Base-by-base conservation (phyloP, 768 basidiomycete genomes). In the Tephrocybe sp. region DNA sequence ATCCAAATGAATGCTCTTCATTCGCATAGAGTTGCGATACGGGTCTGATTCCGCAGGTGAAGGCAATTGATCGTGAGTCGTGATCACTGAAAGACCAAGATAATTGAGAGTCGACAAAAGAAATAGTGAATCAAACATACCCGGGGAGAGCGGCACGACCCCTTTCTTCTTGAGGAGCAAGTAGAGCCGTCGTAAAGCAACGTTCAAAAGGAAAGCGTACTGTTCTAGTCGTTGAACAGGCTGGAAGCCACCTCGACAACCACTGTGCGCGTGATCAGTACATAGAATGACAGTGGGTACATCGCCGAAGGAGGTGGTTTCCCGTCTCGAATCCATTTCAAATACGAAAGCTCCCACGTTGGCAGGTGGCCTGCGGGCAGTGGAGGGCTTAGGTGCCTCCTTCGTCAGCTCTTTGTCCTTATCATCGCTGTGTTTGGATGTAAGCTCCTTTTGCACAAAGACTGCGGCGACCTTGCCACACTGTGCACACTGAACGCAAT, bases 171-270 rank as follows among this genome's bases (percentile, higher is more conserved):
- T 90, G 61, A 92, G 71, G 30, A 90, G 78, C 25, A 91, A 79
- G 68, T 94, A 98, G 45, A 99, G 74, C 61, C 96, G 80, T 57
- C 95, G 78, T 47, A 99, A 75, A 16, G 96, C 97, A 19, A 98
- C 97, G 63, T 98, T 98, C 44, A 99, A 74, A 49, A 99, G 70
- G 76, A 95, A 99, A 2, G 97, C 92, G 66, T 97, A 99, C 64
- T 99, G 97, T 73, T 99, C 97, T 55, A 99, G 70, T 49, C 96
- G 78, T 52, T 95, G 92, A 13, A 97, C 97, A 15, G 90, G 78
- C 62, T 91, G 89, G 69, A 98, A 98, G 9, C 95, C 93, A 19
- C 69, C 62, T 48, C 81, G 74, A 60, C 87, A 90, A 13, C 78
- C 79, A 22, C 69, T 59, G 62, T 86, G 83, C 7, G 78, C 83